These are phyloP conservation scores for Davidsoniella eucalypti DNA, from an alignment of 2,329 filamentous ascomycete genomes.

Conservation along the genomic window DNA sequence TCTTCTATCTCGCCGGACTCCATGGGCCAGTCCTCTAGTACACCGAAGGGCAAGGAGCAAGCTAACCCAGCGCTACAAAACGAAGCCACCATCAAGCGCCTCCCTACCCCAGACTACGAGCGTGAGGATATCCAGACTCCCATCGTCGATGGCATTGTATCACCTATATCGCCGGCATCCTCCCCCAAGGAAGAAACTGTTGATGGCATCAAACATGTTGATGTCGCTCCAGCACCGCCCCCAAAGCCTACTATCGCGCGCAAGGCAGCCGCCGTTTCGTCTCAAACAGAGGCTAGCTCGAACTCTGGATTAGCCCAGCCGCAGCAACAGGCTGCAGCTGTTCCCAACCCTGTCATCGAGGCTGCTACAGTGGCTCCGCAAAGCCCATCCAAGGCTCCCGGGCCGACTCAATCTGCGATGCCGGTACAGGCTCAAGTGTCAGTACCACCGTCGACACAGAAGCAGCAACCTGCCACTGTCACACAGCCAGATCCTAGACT, in stretches of 20 bases:
- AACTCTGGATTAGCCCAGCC: too few species aligned
- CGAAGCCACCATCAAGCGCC: conserved; percentile 19
- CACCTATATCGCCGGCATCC: conserved; percentile 29
- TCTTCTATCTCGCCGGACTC: not conserved
- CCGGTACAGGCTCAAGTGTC: not conserved
- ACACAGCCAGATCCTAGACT: too few species aligned
- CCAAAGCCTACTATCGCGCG: not conserved
- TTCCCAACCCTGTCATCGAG: too few species aligned
- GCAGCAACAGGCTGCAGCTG: too few species aligned
- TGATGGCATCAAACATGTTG: conserved; percentile 11
- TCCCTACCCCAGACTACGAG: conserved; percentile 34
- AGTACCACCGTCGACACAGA: too few species aligned
- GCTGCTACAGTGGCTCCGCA: too few species aligned
- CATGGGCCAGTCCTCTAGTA: conserved; percentile 7
- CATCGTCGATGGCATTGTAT: conserved; percentile 22
- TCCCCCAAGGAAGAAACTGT: conserved; percentile 20
- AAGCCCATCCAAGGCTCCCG: not conserved
- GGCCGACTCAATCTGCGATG: not conserved
- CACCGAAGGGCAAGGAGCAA: conserved; percentile 6
- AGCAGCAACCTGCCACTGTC: too few species aligned
- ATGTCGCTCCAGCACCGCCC: conserved; percentile 6
- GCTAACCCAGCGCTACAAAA: conserved; percentile 8
- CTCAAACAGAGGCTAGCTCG: not conserved
- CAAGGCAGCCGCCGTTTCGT: not conserved
- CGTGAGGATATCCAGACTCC: conserved; percentile 26